Evolutionary conservation across 306 rosid species (phyloP).

Genomic region (Glycine tomentella): DNA sequence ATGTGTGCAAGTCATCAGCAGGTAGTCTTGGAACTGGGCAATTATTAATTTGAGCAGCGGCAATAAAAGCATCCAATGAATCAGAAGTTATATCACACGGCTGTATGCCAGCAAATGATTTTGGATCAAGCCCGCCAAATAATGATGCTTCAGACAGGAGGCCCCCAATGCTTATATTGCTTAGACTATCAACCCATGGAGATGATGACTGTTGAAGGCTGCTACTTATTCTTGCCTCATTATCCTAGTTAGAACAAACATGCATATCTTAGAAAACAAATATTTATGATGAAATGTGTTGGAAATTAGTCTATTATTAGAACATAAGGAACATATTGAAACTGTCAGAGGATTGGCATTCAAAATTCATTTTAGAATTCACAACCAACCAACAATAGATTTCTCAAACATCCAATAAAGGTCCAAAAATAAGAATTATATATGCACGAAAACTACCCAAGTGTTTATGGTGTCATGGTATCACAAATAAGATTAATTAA

Average conservation of each 20-base stretch:
- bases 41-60: slow-evolving; percentile 48
- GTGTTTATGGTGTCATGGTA: slow-evolving; percentile 5
- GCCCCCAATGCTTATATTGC: slow-evolving; percentile 71
- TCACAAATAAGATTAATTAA: slow-evolving; percentile 33
- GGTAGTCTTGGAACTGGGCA: slow-evolving; percentile 56
- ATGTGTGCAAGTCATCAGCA: slow-evolving; percentile 57
- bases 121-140: slow-evolving; percentile 54
- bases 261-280: slow-evolving; percentile 49
- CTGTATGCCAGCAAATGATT: slow-evolving; percentile 51
- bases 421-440: slow-evolving; percentile 17
- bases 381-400: slow-evolving; percentile 29
- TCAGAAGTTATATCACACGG: slow-evolving; percentile 60
- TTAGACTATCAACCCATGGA: slow-evolving; percentile 52
- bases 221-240: slow-evolving; percentile 44
- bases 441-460: background rate
- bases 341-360: slow-evolving; percentile 35
- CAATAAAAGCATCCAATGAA: slow-evolving; percentile 67
- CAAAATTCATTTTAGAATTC: slow-evolving; percentile 25
- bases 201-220: slow-evolving; percentile 50
- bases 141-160: slow-evolving; percentile 75
- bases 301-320: slow-evolving; percentile 23
- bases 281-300: background rate
- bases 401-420: slow-evolving; percentile 11
- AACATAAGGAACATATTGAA: slow-evolving; percentile 22
- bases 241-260: slow-evolving; percentile 48